Evolutionary conservation across 805 yeast genomes (phyloP), one percentile per base, ranked within the genome.

Genomic region (Candida germanica): DNA sequence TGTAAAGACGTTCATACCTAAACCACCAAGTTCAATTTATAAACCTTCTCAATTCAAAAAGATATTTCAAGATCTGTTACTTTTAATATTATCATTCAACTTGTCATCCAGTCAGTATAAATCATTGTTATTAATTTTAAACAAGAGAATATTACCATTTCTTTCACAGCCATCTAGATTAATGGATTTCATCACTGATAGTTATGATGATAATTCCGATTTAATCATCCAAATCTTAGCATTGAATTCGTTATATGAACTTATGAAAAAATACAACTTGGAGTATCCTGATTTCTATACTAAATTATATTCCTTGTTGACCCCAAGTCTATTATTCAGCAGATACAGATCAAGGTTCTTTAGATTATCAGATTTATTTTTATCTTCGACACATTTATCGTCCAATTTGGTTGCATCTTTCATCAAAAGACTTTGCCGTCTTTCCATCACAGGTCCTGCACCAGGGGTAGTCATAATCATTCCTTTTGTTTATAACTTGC

Each of bases 101-200:
- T 58, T 66, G 28, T 54, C 77, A 9, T 56, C 71, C 1, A 40
- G 53, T 2, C 95, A 87, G 54, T 82, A 83, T 58, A 87, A 86
- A 56, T 65, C 81, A 2, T 69, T 82, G 4, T 64, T 91, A 38
- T 61, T 77, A 4, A 71, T 88, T 2, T 56, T 93, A 48, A 97
- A 93, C 58, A 87, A 87, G 54, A 67, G 94, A 43, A 72, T 93
- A 27, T 81, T 91, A 24, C 96, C 97, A 25, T 75, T 73, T 52
- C 75, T 87, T 71, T 71, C 75, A 29, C 80, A 79, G 46, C 95
- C 98, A 5, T 83, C 86, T 28, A 71, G 75, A 42, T 64, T 93
- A 30, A 89, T 93, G 96, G 98, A 91, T 64, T 93, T 91, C 56
- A 67, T 91, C 41, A 87, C 96, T 1, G 95, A 86, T 42, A 81